A percentile compares a stretch with the other conserved stretches of the same genome.
phyloP scores from a whole-genome alignment of 2,329 filamentous ascomycete species.

The Stagonosporopsis rhizophila region DNA sequence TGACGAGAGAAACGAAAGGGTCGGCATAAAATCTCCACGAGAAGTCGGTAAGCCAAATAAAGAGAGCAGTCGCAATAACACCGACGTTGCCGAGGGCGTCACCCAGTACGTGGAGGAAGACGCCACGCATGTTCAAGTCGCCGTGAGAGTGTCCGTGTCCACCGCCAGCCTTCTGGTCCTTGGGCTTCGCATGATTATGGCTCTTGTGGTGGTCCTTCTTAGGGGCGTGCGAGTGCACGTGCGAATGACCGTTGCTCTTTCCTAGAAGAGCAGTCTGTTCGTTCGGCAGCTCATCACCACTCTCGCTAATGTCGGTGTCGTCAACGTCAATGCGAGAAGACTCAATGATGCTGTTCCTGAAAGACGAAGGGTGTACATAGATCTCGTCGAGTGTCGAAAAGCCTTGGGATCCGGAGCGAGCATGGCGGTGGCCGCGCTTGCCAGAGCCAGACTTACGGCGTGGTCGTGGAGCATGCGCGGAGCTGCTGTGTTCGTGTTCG shows the following conservation, averaged over 20 bases:
- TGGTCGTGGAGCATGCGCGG: constrained; percentile 20
- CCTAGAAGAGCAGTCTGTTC: constrained; percentile 48
- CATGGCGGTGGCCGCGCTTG: constrained; percentile 61
- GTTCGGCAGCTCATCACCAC: constrained; percentile 61
- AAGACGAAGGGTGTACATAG: constrained; percentile 86
- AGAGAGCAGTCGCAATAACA: constrained; percentile 80
- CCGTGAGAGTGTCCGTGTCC: constrained; percentile 78
- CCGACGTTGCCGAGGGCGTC: constrained; percentile 87
- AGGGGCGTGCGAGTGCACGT: constrained; percentile 22
- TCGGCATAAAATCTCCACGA: constrained; percentile 86
- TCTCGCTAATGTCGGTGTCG: constrained; percentile 62
- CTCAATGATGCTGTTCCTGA: constrained; percentile 90
- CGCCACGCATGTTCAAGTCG: constrained; percentile 92
- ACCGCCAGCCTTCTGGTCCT: constrained; percentile 63
- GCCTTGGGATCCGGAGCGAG: constrained; percentile 63
- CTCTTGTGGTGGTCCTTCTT: constrained; percentile 61
- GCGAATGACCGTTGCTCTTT: constrained; percentile 27
- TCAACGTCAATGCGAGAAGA: constrained; percentile 70
- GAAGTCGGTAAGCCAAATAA: constrained; percentile 91
- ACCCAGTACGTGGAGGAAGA: constrained; percentile 75
- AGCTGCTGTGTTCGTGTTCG: constrained; percentile 45
- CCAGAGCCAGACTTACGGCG: constrained; percentile 38
- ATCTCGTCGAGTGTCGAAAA: constrained; percentile 70
- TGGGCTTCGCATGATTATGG: constrained; percentile 83
- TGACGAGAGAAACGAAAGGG: constrained; percentile 89